Conservation (phyloP, 768 basidiomycete species). For the Polyporus arcularius region DNA sequence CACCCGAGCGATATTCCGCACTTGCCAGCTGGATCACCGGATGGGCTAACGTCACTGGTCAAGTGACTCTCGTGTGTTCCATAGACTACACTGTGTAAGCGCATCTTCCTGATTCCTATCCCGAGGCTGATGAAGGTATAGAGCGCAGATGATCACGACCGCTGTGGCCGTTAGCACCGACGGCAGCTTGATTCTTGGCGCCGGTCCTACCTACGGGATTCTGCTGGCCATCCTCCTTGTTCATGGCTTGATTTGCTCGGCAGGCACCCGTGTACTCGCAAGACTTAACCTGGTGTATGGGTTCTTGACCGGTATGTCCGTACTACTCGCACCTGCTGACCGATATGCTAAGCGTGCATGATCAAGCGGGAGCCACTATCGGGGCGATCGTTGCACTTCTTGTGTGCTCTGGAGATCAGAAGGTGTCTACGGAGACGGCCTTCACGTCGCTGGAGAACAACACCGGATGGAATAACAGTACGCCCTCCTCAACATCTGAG, state of each 20-base stretch:
- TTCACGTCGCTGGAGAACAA: slow-evolving; percentile 73
- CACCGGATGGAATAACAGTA: slow-evolving; percentile 66
- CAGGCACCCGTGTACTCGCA: slow-evolving; percentile 64
- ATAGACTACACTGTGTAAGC: slow-evolving; percentile 61
- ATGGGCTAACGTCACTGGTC: slow-evolving; percentile 77
- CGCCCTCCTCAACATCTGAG: slow-evolving; percentile 18
- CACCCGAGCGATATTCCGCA: slow-evolving; percentile 59
- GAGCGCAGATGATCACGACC: slow-evolving; percentile 78
- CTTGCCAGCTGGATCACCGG: slow-evolving; percentile 70
- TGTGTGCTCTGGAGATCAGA: slow-evolving; percentile 52
- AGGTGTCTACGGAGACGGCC: slow-evolving; percentile 64
- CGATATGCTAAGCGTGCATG: background rate
- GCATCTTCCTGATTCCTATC: background rate
- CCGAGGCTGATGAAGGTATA: slow-evolving; percentile 14
- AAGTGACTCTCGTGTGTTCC: slow-evolving; percentile 67
- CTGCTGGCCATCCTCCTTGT: slow-evolving; percentile 60
- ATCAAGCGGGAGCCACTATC: slow-evolving; percentile 56
- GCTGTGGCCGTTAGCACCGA: slow-evolving; percentile 64
- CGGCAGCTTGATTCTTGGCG: slow-evolving; percentile 49
- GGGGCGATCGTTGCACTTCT: slow-evolving; percentile 63
- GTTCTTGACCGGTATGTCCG: slow-evolving; percentile 54
- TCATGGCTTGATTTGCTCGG: slow-evolving; percentile 73
- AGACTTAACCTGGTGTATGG: slow-evolving; percentile 71
- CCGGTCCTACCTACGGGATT: slow-evolving; percentile 69
- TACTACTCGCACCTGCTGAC: background rate